These are phyloP conservation scores for Russula emetica DNA, from an alignment of 768 basidiomycete species.

Conservation along the genomic window DNA sequence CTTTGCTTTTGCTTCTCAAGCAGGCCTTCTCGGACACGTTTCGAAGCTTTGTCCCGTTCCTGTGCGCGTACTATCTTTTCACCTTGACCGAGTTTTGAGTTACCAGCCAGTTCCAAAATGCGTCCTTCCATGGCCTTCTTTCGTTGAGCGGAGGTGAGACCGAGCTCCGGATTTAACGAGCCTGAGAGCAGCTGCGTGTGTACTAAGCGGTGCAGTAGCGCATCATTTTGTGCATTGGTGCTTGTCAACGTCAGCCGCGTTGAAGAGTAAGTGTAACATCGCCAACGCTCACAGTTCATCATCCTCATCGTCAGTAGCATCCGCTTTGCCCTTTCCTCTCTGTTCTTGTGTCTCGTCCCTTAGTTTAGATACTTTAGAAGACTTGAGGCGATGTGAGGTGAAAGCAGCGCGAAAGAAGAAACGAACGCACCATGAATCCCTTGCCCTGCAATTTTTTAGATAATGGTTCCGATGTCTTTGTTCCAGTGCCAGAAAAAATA, in stretches of 20 bases:
- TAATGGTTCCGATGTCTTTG: conserved; percentile 29
- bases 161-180: conserved; percentile 57
- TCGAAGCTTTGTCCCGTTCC: conserved; percentile 68
- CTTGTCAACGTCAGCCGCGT: conserved; percentile 38
- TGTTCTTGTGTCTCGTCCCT: conserved; percentile 30
- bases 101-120: conserved; percentile 65
- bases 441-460: conserved; percentile 47
- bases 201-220: conserved; percentile 68
- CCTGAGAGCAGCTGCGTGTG: conserved; percentile 78
- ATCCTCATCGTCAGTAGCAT: conserved; percentile 43
- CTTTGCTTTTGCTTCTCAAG: conserved; percentile 55
- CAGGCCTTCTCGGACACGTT: conserved; percentile 69
- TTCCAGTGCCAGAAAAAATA: conserved; percentile 47
- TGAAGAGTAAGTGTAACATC: not conserved
- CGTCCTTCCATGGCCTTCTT: conserved; percentile 75
- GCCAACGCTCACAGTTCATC: conserved; percentile 48
- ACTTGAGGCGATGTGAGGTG: conserved; percentile 42
- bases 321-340: conserved; percentile 30
- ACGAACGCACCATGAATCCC: conserved; percentile 65
- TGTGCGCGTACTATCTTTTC: conserved; percentile 54
- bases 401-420: conserved; percentile 1
- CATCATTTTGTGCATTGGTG: conserved; percentile 73
- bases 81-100: conserved; percentile 69
- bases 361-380: conserved; percentile 69
- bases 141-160: conserved; percentile 60